These are phyloP conservation scores for Corynespora cassiicola DNA, from an alignment of 2,329 filamentous ascomycete genomes.

Conservation along the genomic window DNA sequence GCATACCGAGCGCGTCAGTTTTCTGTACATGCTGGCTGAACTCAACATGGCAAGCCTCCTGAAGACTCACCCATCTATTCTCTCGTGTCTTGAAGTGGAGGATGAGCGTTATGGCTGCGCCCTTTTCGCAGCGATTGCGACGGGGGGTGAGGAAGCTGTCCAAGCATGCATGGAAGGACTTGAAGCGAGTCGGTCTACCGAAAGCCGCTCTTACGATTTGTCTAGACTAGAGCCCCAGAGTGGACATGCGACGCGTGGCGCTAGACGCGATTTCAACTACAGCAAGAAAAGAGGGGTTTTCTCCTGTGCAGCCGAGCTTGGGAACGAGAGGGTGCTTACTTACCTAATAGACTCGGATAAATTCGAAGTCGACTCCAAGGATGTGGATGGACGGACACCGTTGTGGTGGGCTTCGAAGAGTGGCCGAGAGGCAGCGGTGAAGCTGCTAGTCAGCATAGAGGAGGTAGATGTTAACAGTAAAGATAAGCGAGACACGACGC, in stretches of 20 bases:
- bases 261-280: constrained; percentile 17
- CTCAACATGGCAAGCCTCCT: constrained; percentile 34
- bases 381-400: constrained; percentile 4
- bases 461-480: constrained; percentile 3
- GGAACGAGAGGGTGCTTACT: constrained; percentile 21
- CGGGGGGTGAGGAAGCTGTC: constrained; percentile 31
- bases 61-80: constrained; percentile 22
- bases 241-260: constrained; percentile 3
- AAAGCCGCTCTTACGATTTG: constrained; percentile 7
- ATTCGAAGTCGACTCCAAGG: constrained; percentile 17
- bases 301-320: constrained; percentile 30
- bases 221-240: constrained; percentile 1
- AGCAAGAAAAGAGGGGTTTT: constrained; percentile 20
- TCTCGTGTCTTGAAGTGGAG: constrained; percentile 24
- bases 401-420: constrained; percentile 14
- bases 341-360: constrained; percentile 22
- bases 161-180: constrained; percentile 19
- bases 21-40: constrained; percentile 28
- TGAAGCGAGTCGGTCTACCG: constrained; percentile 16
- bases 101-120: constrained; percentile 41
- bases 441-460: constrained; percentile 8
- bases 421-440: constrained; percentile 3
- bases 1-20: constrained; percentile 17
- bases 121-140: constrained; percentile 46
- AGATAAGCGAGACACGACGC: constrained; percentile 9